Evolutionary conservation across 2,329 filamentous ascomycete genomes (phyloP), one percentile per base, ranked within the genome.

Genomic region (Cytospora mali): DNA sequence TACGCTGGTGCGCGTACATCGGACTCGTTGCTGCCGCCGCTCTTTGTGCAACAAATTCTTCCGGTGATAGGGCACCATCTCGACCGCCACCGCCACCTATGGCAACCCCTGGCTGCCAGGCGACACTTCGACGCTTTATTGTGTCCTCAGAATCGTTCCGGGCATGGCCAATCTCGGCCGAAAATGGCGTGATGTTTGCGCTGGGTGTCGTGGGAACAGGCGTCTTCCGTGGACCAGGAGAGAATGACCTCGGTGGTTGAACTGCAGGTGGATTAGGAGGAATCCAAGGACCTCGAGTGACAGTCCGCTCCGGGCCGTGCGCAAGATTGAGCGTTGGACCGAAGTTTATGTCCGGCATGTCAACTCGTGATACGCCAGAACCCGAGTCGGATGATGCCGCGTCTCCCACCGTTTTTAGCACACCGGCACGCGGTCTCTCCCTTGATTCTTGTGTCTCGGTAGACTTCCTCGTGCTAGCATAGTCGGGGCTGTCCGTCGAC

Each of bases 31-130:
- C 79, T 21, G 82, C 79, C 4, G 85, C 80, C 25, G 88, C 89
- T 66, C 92, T 87, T 68, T 94, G 89, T 69, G 92, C 87, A 6
- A 97, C 92, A 76, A 89, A 96, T 69, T 96, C 87, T 73, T 97
- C 92, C 0, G 92, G 83, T 5, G 89, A 90, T 14, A 96, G 71
- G 10, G 76, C 77, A 49, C 77, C 81, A n/a, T 81, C 80, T 16
- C 79, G 74, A 29, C 79, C 76, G 21, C 79, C 79, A 11, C 79
- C 80, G 14, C 79, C 77, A 39, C 79, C 75, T 39, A 81, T 76
- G 2, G 80, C 78, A 71, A 85, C 85, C 39, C 84, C 88, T 6
- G 93, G 92, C 68, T 93, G 89, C 93, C 93, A 97, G 5, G 88
- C 80, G 66, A 95, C 79, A 69, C 84, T 92, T 66, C 87, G 84